Percentiles rank a stretch among this genome's conserved stretches.
phyloP scores from a whole-genome alignment of 345 rosid genomes.

The Excoecaria cochinchinensis region DNA sequence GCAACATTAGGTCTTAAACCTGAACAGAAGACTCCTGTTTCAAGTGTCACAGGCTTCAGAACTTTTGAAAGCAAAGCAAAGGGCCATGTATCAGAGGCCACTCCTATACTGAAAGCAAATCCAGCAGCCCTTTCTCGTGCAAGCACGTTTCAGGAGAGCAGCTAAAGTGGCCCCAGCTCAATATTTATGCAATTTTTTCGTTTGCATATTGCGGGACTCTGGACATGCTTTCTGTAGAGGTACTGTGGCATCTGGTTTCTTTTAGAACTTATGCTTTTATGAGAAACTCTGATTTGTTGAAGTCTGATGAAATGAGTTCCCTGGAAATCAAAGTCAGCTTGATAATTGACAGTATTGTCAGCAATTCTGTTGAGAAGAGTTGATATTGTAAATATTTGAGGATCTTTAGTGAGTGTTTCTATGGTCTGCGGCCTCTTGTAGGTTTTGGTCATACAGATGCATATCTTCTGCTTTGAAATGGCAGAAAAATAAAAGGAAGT shows the following conservation, averaged over 20 bases:
- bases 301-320: neutral
- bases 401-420: constrained; percentile 18
- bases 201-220: neutral
- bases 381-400: constrained; percentile 37
- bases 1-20: constrained; percentile 61
- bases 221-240: neutral
- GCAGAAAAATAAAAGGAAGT: constrained; percentile 17
- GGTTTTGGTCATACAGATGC: constrained; percentile 19
- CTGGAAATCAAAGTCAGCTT: constrained; percentile 9
- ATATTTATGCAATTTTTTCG: neutral
- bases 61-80: constrained; percentile 34
- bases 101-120: constrained; percentile 53
- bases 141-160: constrained; percentile 57
- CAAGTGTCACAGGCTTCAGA: constrained; percentile 33
- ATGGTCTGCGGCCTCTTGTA: constrained; percentile 19
- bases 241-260: neutral
- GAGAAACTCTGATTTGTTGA: neutral
- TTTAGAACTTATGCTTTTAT: neutral
- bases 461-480: constrained; percentile 15
- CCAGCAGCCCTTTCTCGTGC: constrained; percentile 69
- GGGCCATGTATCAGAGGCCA: constrained; percentile 28
- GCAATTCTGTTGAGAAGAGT: constrained; percentile 2
- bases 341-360: neutral
- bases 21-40: constrained; percentile 40
- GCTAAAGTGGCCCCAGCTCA: constrained; percentile 23